phyloP scores from a whole-genome alignment of 2,329 filamentous ascomycete species.

The Trichoderma sp. region DNA sequence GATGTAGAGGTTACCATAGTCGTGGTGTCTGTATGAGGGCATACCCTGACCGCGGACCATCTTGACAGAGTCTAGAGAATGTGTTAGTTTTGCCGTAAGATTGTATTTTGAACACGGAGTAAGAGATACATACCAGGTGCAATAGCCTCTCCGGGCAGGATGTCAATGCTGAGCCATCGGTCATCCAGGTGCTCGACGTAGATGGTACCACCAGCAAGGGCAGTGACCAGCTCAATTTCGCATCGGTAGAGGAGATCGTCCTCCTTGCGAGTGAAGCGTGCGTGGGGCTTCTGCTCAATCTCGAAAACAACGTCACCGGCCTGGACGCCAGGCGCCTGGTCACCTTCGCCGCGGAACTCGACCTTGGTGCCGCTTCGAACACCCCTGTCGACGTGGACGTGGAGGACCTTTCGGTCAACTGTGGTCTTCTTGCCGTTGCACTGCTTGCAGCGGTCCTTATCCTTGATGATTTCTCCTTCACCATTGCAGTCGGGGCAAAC shows the following conservation, averaged over 20 bases:
- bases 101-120: background rate
- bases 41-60: conserved; percentile 96
- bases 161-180: conserved; percentile 90
- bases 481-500: conserved; percentile 98
- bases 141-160: conserved; percentile 92
- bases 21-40: conserved; percentile 93
- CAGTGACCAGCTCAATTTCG: conserved; percentile 93
- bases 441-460: conserved; percentile 96
- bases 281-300: conserved; percentile 98
- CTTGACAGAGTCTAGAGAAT: conserved; percentile 73
- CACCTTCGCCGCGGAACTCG: conserved; percentile 94
- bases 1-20: conserved; percentile 93
- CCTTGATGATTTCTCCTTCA: conserved; percentile 93
- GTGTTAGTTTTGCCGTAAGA: background rate
- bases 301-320: conserved; percentile 97
- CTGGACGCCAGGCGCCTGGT: conserved; percentile 89
- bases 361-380: conserved; percentile 94
- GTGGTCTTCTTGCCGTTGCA: conserved; percentile 98
- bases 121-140: conserved; percentile 67
- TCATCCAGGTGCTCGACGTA: conserved; percentile 97
- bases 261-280: conserved; percentile 91
- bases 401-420: conserved; percentile 95
- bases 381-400: conserved; percentile 95
- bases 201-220: conserved; percentile 85
- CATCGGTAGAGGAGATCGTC: conserved; percentile 95